These are phyloP conservation scores for Russula compacta DNA, from an alignment of 768 basidiomycete genomes.

Conservation along the genomic window DNA sequence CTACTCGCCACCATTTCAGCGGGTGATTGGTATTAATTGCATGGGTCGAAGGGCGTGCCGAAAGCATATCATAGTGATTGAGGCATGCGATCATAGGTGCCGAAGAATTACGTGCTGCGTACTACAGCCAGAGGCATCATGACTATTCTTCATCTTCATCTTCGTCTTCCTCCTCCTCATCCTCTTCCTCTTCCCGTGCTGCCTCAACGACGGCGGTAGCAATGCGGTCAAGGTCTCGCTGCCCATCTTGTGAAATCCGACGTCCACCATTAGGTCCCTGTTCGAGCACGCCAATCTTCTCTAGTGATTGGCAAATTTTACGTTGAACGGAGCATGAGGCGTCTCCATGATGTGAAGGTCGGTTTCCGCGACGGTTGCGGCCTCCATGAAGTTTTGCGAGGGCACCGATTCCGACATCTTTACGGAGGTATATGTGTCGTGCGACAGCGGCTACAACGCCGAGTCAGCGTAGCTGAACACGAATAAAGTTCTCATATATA, in stretches of 20 bases:
- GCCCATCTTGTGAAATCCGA: constrained; percentile 93
- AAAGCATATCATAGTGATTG: constrained; percentile 8
- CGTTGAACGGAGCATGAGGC: constrained; percentile 85
- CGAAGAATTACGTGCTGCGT: constrained; percentile 7
- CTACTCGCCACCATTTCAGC: neutral
- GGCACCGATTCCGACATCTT: constrained; percentile 90
- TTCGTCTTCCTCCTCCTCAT: constrained; percentile 55
- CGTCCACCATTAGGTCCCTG: constrained; percentile 89
- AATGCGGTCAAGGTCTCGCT: constrained; percentile 91
- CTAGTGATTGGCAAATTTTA: constrained; percentile 91
- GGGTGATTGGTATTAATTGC: neutral
- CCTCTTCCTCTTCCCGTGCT: constrained; percentile 64
- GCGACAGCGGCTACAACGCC: constrained; percentile 72
- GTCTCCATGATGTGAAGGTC: constrained; percentile 89
- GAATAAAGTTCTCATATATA: neutral
- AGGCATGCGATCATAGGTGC: constrained; percentile 10
- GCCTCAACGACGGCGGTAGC: constrained; percentile 83
- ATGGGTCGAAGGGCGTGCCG: neutral
- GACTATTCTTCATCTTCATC: constrained; percentile 38
- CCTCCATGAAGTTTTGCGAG: constrained; percentile 96
- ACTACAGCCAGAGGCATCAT: neutral
- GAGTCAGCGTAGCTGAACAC: neutral
- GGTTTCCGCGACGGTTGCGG: constrained; percentile 91
- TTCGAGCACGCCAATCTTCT: constrained; percentile 98
- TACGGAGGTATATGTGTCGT: constrained; percentile 99